These are phyloP conservation scores for Raffaelea deltoideospora DNA, from an alignment of 2,329 filamentous ascomycete species.

Conservation along the genomic window DNA sequence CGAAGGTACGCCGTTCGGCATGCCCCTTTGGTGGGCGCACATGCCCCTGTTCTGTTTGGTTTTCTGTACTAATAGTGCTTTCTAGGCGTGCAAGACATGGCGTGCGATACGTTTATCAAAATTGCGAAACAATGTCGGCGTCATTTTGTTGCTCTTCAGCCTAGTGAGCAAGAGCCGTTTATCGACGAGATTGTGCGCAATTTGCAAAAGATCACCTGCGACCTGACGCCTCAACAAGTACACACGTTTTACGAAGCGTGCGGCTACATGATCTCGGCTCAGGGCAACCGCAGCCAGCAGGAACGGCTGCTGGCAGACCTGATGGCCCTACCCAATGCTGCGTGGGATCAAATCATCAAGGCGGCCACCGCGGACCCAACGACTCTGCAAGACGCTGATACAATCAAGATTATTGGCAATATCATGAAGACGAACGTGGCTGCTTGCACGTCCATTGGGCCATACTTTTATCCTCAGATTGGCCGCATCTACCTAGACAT, in stretches of 20 bases:
- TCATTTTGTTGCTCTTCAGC: constrained; percentile 92
- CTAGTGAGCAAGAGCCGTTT: constrained; percentile 87
- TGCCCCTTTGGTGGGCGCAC: neutral
- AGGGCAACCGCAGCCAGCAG: constrained; percentile 88
- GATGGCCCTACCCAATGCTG: constrained; percentile 84
- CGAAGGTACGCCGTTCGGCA: constrained; percentile 48
- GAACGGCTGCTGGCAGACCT: constrained; percentile 81
- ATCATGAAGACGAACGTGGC: constrained; percentile 99
- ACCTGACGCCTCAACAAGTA: constrained; percentile 89
- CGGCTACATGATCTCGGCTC: constrained; percentile 96
- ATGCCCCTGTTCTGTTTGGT: neutral
- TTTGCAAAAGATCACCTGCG: constrained; percentile 88
- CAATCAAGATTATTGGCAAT: constrained; percentile 97
- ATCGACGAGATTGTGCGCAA: constrained; percentile 97
- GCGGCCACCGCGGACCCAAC: constrained; percentile 72
- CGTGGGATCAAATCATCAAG: constrained; percentile 91
- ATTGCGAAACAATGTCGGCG: constrained; percentile 96
- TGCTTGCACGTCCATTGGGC: constrained; percentile 90
- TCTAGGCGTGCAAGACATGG: constrained; percentile 95
- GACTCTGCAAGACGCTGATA: constrained; percentile 81
- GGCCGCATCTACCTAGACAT: constrained; percentile 96
- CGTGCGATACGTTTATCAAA: constrained; percentile 99
- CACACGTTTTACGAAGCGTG: constrained; percentile 99
- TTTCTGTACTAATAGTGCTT: neutral
- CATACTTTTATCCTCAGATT: constrained; percentile 97